Evolutionary conservation across 768 basidiomycete species (phyloP).

Genomic region (Podaxis rugospora): DNA sequence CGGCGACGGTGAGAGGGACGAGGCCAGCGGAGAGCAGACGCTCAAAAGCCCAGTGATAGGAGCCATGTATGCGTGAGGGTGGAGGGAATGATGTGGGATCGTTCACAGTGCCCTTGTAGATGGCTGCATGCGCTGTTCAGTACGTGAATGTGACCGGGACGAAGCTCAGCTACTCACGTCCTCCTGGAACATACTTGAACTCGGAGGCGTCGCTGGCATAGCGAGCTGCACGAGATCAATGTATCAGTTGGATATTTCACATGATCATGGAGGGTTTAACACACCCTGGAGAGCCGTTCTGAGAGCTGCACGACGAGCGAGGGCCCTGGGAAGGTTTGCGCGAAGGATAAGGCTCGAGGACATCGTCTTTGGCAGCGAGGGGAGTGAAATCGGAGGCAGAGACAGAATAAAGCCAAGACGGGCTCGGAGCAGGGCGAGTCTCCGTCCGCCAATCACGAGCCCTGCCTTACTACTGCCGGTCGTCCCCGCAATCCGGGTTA

Average conservation of each 20-base stretch:
- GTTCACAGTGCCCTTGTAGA: constrained; percentile 90
- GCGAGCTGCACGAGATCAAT: constrained; percentile 29
- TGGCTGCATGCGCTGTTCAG: constrained; percentile 42
- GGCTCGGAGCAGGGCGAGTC: background rate
- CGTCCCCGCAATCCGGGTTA: background rate
- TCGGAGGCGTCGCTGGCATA: constrained; percentile 28
- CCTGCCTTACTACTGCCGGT: background rate
- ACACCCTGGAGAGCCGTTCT: constrained; percentile 39
- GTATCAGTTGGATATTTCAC: constrained; percentile 8
- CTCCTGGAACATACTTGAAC: constrained; percentile 57
- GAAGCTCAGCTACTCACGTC: constrained; percentile 46
- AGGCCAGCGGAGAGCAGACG: constrained; percentile 84
- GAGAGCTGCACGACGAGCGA: constrained; percentile 36
- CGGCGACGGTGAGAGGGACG: constrained; percentile 83
- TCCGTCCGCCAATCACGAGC: background rate
- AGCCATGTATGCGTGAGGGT: constrained; percentile 78
- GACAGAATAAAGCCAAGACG: background rate
- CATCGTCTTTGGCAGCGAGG: constrained; percentile 33
- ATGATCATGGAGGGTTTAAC: constrained; percentile 11
- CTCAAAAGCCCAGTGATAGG: constrained; percentile 93
- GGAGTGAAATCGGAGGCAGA: background rate
- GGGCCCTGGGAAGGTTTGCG: constrained; percentile 40
- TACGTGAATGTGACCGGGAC: background rate
- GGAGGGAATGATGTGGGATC: constrained; percentile 90
- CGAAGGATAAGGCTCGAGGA: constrained; percentile 45